Evolutionary conservation across 2,329 filamentous ascomycete species (phyloP).

Genomic region (Neofusicoccum umdonicola): DNA sequence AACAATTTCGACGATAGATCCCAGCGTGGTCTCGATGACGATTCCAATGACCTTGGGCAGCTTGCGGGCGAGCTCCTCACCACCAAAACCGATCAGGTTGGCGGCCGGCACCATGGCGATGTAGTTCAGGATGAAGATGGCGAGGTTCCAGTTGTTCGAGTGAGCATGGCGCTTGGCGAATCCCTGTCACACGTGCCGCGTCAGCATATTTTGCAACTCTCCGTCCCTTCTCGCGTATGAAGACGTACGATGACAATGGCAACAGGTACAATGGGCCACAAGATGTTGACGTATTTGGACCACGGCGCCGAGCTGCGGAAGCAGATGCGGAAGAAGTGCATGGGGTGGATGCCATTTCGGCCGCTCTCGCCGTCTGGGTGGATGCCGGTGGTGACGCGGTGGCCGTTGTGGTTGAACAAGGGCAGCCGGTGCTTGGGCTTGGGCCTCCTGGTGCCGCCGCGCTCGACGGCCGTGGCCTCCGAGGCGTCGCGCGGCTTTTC

Average conservation of each 20-base stretch:
- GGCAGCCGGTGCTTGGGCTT: conserved; percentile 1
- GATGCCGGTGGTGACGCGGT: conserved; percentile 43
- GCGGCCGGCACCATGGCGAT: conserved; percentile 76
- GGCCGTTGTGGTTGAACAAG: conserved; percentile 45
- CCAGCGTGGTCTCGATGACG: conserved; percentile 59
- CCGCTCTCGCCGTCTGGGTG: conserved; percentile 65
- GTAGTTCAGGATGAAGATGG: conserved; percentile 69
- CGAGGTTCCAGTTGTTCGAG: conserved; percentile 36
- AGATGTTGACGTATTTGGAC: conserved; percentile 65
- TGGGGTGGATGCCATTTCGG: conserved; percentile 62
- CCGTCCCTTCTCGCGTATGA: conserved; percentile 2
- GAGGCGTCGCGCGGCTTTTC: conserved; percentile 1
- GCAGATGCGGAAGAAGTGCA: conserved; percentile 62
- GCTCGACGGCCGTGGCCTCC: conserved; percentile 8
- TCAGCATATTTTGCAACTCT: conserved; percentile 19
- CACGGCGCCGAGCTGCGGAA: conserved; percentile 62
- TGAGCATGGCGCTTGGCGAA: conserved; percentile 57
- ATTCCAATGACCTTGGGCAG: conserved; percentile 70
- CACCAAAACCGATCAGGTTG: conserved; percentile 72
- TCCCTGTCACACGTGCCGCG: conserved; percentile 31
- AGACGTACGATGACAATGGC: conserved; percentile 61
- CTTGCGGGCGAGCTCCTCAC: conserved; percentile 70
- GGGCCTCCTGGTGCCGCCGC: conserved; percentile 13
- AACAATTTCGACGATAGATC: conserved; percentile 77
- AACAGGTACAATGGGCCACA: conserved; percentile 73